A percentile compares a stretch with the other conserved stretches of the same genome.
Evolutionary conservation across 441 rosid species (phyloP).

Genomic region (Croton setiger): DNA sequence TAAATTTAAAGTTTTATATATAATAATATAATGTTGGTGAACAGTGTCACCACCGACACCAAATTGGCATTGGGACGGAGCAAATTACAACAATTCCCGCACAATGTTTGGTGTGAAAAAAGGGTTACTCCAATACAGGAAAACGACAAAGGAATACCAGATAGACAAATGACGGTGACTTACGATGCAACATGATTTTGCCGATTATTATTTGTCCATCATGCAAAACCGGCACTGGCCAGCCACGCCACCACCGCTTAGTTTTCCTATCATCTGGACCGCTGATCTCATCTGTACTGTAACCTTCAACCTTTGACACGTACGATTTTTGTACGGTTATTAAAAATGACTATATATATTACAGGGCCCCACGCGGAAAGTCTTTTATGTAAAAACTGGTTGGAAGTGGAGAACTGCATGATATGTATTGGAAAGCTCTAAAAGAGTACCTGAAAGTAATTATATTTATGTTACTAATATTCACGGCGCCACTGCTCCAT

Average conservation of each 20-base stretch:
- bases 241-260: neutral
- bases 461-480: neutral
- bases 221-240: neutral
- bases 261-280: conserved; percentile 1
- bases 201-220: neutral
- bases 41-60: too few species aligned
- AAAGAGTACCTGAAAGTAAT: conserved; percentile 7
- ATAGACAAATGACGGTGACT: neutral
- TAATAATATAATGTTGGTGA: too few species aligned
- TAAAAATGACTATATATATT: too few species aligned
- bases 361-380: conserved; percentile 17
- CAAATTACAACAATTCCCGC: too few species aligned
- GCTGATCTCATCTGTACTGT: neutral
- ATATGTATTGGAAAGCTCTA: neutral
- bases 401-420: neutral
- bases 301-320: neutral
- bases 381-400: neutral
- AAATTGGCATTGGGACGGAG: too few species aligned
- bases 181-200: neutral
- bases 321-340: conserved; percentile 9
- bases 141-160: neutral
- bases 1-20: too few species aligned
- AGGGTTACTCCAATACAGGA: neutral
- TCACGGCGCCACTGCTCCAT: neutral
- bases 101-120: too few species aligned